A percentile compares a stretch with the other conserved stretches of the same genome.
Conservation (phyloP, 495 filamentous ascomycete species). For the Monascus purpureus region DNA sequence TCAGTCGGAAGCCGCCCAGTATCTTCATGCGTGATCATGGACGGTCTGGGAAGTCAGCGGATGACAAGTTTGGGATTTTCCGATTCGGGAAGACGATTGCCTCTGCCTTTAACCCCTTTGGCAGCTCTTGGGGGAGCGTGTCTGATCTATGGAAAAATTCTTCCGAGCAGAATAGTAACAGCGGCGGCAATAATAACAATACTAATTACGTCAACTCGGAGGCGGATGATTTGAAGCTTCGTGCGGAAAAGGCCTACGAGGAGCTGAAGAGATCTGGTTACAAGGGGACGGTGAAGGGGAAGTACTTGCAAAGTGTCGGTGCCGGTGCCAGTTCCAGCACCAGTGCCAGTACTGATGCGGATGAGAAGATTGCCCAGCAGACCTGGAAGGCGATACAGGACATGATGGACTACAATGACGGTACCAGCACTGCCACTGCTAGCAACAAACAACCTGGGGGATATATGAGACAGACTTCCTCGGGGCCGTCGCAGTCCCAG, state of each 20-base stretch:
- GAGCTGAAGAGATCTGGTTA: constrained; percentile 47
- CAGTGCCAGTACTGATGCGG: constrained; percentile 2
- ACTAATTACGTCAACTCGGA: constrained; percentile 3
- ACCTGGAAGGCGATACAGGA: constrained; percentile 27
- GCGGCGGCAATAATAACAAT: background rate
- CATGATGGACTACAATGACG: constrained; percentile 17
- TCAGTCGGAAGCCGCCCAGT: constrained; percentile 51
- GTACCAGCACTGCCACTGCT: background rate
- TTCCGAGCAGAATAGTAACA: background rate
- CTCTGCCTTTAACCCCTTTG: constrained; percentile 40
- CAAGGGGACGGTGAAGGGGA: constrained; percentile 30
- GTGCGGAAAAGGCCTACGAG: constrained; percentile 43
- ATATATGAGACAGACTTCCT: constrained; percentile 13
- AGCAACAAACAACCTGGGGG: constrained; percentile 1
- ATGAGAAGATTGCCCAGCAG: constrained; percentile 16
- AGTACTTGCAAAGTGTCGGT: constrained; percentile 14
- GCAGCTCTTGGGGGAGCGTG: constrained; percentile 20
- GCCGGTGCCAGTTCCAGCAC: background rate
- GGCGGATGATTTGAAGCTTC: constrained; percentile 28
- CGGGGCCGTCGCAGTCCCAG: background rate
- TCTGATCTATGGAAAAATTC: constrained; percentile 17
- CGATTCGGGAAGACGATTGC: constrained; percentile 45
- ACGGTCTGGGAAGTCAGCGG: constrained; percentile 21
- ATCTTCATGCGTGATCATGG: constrained; percentile 38
- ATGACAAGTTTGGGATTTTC: too few species aligned